These are phyloP conservation scores for Ophiocordyceps australis DNA, from an alignment of 2,329 filamentous ascomycete species.

Conservation along the genomic window DNA sequence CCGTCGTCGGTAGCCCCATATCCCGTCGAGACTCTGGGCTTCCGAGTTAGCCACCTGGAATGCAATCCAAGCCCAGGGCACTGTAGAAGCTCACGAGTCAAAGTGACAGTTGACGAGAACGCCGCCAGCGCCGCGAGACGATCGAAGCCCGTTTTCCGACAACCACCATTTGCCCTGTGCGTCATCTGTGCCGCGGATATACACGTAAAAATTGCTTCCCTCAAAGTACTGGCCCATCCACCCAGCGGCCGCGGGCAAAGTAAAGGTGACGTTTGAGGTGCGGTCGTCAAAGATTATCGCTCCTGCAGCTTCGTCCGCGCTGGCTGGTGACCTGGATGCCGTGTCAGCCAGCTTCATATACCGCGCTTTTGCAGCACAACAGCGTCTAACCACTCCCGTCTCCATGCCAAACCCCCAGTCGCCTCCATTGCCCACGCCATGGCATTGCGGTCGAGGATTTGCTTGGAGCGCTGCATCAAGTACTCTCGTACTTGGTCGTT, in stretches of 20 bases:
- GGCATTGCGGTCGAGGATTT: constrained; percentile 47
- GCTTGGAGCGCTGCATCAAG: constrained; percentile 51
- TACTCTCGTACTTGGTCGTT: constrained; percentile 71
- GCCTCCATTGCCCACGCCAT: constrained; percentile 25
- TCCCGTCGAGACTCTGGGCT: constrained; percentile 64
- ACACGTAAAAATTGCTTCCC: constrained; percentile 80
- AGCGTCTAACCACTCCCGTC: constrained; percentile 8
- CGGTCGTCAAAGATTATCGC: constrained; percentile 65
- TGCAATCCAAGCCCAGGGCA: too few relatives aligned
- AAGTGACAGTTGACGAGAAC: constrained; percentile 92
- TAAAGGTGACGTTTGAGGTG: constrained; percentile 57
- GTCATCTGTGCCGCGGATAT: constrained; percentile 69
- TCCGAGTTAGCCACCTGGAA: too few relatives aligned
- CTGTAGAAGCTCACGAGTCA: constrained; percentile 40
- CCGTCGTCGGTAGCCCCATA: constrained; percentile 92
- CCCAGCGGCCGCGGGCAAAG: constrained; percentile 5
- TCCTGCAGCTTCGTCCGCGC: constrained; percentile 4
- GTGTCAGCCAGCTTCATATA: too few relatives aligned
- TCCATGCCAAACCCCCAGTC: constrained; percentile 12
- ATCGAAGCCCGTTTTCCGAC: constrained; percentile 16
- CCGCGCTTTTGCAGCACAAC: too few relatives aligned
- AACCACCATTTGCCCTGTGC: constrained; percentile 60
- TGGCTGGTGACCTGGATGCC: too few relatives aligned
- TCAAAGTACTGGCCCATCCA: constrained; percentile 61
- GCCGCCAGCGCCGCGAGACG: constrained; percentile 45